phyloP scores from a whole-genome alignment of 23 red algal species.

The Gracilariopsis chorda region DNA sequence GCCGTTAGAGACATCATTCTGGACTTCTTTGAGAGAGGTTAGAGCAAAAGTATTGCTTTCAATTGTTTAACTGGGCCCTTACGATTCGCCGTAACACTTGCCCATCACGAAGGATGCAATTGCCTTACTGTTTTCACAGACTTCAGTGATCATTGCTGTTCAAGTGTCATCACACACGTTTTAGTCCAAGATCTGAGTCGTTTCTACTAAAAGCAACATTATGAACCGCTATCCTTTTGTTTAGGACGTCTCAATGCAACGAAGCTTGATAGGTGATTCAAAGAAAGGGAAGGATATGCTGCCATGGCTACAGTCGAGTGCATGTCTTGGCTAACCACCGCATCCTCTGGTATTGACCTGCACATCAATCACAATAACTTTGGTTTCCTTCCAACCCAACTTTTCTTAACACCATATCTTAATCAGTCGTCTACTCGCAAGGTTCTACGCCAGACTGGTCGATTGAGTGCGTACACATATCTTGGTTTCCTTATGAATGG shows the following conservation, averaged over 20 bases:
- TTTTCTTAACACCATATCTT: neutral
- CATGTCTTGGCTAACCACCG: neutral
- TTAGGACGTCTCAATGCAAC: neutral
- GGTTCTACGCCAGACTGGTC: neutral
- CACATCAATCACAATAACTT: slow-evolving; percentile 10
- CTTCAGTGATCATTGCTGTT: neutral
- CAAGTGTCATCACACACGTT: neutral
- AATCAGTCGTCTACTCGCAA: neutral
- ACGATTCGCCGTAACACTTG: neutral
- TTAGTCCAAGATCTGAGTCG: neutral
- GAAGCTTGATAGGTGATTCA: neutral
- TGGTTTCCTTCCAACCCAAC: neutral
- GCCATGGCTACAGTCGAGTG: neutral
- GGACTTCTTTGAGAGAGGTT: neutral
- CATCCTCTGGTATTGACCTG: neutral
- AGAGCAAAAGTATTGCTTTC: neutral
- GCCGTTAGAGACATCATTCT: neutral
- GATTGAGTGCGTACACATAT: neutral
- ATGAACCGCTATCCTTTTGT: neutral
- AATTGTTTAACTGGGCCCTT: neutral
- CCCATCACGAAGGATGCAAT: neutral
- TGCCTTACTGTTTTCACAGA: neutral
- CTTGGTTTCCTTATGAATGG: neutral
- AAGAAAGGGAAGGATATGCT: neutral
- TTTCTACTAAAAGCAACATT: neutral